Base-by-base conservation (phyloP, 164 flowering plant genomes). In the Magnolia officinalis region DNA sequence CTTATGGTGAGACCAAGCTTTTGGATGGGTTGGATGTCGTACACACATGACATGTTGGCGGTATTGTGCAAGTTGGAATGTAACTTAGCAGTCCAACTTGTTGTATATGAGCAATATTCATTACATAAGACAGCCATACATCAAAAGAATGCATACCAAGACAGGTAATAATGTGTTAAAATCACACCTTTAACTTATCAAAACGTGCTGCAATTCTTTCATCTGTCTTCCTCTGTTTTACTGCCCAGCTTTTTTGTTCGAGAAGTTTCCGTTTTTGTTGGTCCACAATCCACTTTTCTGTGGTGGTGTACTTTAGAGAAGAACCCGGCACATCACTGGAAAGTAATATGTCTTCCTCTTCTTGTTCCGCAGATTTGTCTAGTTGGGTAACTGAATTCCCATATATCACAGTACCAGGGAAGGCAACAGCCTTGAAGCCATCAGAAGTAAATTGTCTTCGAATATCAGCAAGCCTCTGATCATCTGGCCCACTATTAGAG, bases 201-300 rank as follows among this genome's bases (percentile, higher is more conserved):
- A 84, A 86, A 82, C 90, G 79, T 26, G 83, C 78, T 4, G 85
- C 74, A 76, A 96, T 92, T 81, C 82, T 90, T 80, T 88, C 84
- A 78, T 87, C 88, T 52, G 94, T 83, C 84, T 88, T 90, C 63
- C 80, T 87, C 82, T 92, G 95, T 80, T 94, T 94, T 10, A 81
- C 72, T 63, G 76, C 74, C 97, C 94, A 89, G 31, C 78, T 88
- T 74, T 88, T 83, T 26, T 92, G 92, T 68, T 59, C 77, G 19
- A 79, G 74, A 63, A 87, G 80, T 78, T 85, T 96, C 76, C 85
- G 85, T 83, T 89, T 94, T 80, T 88, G 93, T 66, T 85, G 89
- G 81, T 85, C 92, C 88, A 88, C 84, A 65, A 96, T 87, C 95
- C 97, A 94, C 83, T 88, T 94, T 81, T 92, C 97, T 52, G 90